phyloP scores from a whole-genome alignment of 306 rosid species.

The Adenanthera pavonina region DNA sequence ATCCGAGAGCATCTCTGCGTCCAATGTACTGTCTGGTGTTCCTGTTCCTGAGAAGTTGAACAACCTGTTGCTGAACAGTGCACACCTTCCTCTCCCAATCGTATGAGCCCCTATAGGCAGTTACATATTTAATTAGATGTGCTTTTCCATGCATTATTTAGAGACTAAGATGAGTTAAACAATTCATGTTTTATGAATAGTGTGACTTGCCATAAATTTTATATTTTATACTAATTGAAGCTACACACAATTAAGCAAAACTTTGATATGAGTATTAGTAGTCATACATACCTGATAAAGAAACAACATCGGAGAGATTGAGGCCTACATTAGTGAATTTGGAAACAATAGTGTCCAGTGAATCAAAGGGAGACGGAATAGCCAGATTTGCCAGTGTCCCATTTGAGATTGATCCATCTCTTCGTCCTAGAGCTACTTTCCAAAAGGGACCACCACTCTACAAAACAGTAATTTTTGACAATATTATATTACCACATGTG shows the following conservation, averaged over 20 bases:
- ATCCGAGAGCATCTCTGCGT: conserved; percentile 53
- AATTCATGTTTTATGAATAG: too few species aligned
- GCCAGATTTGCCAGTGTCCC: conserved; percentile 47
- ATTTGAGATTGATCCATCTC: conserved; percentile 72
- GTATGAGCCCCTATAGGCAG: conserved; percentile 79
- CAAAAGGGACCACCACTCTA: conserved; percentile 80
- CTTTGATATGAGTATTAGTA: too few species aligned
- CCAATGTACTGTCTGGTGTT: conserved; percentile 64
- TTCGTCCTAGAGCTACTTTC: conserved; percentile 71
- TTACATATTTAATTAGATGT: not conserved
- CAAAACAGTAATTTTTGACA: conserved; percentile 13
- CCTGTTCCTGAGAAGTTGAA: conserved; percentile 76
- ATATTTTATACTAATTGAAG: not conserved
- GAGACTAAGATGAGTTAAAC: too few species aligned
- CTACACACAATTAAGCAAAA: not conserved
- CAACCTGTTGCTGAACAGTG: conserved; percentile 65
- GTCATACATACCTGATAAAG: conserved; percentile 62
- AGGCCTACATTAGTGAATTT: conserved; percentile 68
- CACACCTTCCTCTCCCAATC: conserved; percentile 74
- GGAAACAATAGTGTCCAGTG: conserved; percentile 38
- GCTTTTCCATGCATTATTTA: too few species aligned
- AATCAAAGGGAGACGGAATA: conserved; percentile 71
- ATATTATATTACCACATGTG: not conserved
- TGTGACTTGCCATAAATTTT: too few species aligned
- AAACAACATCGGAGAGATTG: conserved; percentile 55